Evolutionary conservation across 1,284 basidiomycete species (phyloP).

Genomic region (Leccinum fuscescens): DNA sequence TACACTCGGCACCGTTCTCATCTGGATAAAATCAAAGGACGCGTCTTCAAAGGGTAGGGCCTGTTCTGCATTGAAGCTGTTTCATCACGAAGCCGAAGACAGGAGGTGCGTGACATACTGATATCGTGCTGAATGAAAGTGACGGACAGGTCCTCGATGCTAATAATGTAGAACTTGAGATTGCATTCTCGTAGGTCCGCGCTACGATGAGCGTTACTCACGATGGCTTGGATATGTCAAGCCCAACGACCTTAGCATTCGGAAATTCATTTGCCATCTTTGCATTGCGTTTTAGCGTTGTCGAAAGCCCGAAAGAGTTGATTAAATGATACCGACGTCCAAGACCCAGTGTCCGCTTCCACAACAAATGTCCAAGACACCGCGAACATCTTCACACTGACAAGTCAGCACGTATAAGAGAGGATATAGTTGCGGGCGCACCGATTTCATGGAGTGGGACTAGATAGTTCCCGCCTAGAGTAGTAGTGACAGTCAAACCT

Average conservation of each 20-base stretch:
- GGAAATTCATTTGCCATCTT: conserved; percentile 11
- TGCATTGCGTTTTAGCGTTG: neutral
- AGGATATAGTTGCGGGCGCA: neutral
- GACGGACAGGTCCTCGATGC: neutral
- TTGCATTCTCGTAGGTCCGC: neutral
- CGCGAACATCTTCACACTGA: neutral
- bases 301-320: neutral
- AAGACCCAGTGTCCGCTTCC: conserved; percentile 10
- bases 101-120: neutral
- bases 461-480: conserved; percentile 6
- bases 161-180: neutral
- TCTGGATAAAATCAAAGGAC: conserved; percentile 8
- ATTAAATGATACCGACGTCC: neutral
- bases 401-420: neutral
- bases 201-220: neutral
- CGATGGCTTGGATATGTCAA: conserved; percentile 10
- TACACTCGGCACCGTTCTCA: conserved; percentile 10
- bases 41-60: conserved; percentile 8
- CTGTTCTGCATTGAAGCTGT: neutral
- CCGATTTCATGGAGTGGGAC: conserved; percentile 6
- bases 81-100: neutral
- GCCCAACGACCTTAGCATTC: conserved; percentile 3
- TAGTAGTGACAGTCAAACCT: neutral
- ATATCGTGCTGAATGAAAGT: conserved; percentile 9
- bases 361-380: conserved; percentile 10